Evolutionary conservation across 192 early-diverging fungal species (phyloP), one percentile per base, ranked within the genome.

Genomic region (Coemansia sp.): DNA sequence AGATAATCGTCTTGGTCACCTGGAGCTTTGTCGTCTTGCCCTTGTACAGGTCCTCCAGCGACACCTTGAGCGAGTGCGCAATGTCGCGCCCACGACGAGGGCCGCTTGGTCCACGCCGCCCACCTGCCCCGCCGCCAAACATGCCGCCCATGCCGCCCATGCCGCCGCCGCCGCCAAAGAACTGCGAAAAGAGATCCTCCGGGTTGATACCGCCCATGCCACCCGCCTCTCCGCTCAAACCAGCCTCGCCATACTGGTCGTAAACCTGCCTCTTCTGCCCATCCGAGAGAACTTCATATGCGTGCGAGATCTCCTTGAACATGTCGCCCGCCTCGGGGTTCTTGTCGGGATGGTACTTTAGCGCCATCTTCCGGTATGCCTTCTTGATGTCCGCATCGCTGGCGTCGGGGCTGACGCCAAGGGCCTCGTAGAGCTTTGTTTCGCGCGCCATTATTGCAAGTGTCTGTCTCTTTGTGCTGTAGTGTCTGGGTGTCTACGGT

Each of bases 271-370:
- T 82, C 78, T 95, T 95, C 37, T 97, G 79, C 43, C 71, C 8
- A 66, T 99, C 97, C 9, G 91, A 91, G 15, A 99, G 86, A 58
- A 99, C 81, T 68, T 98, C 95, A 73, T 95, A 99, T 3, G 97
- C 95, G 63, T 96, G 92, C 52, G 90, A 92, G 70, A 99, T 94
- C 51, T 97, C 94, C 82, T 97, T 95, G 83, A 99, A 99, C 68
- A 86, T 86, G 27, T 95, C 92, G 40, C 83, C 88, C 30, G 90
- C 88, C 37, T 86, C 82, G 31, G 53, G 57, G 82, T 94, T 94
- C 90, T 91, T 59, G 45, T 68, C 64, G 5, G 70, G 64, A n/a
- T 75, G 63, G 45, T 68, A 62, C 65, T 93, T 93, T 47, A 97
- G 78, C 10, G 97, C 97, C 55, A 96, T 81, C 79, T 99, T 99